Conservation (phyloP, 2,329 filamentous ascomycete species). For the Sporothrix inflata region DNA sequence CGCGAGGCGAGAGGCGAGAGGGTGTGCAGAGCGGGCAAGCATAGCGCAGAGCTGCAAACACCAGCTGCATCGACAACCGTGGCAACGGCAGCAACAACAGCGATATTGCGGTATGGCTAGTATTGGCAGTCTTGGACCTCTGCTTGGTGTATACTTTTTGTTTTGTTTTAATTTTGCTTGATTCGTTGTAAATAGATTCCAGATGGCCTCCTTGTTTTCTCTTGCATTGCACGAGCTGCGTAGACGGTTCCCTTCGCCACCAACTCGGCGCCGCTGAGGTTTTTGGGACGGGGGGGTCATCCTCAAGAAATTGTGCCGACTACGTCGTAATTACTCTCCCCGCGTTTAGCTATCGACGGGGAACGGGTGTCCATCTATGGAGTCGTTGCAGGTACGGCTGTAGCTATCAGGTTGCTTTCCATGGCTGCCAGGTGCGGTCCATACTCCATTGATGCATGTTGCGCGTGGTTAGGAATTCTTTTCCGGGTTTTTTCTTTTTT, state of each 20-base stretch:
- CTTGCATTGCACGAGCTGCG: not conserved
- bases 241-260: not conserved
- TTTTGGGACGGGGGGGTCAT: not conserved
- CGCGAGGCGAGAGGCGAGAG: not conserved
- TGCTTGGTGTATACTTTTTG: not conserved
- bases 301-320: no score
- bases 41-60: not conserved
- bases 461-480: no score
- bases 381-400: no score
- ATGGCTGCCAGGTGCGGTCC: no score
- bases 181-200: constrained; percentile 14
- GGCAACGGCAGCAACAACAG: not conserved
- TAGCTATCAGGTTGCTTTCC: no score
- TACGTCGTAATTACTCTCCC: no score
- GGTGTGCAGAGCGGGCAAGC: not conserved
- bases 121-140: not conserved
- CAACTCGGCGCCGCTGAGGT: not conserved
- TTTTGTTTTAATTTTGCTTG: not conserved
- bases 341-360: no score
- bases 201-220: not conserved
- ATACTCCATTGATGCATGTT: no score
- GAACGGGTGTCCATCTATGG: not conserved
- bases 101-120: no score
- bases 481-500: no score
- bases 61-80: not conserved